Evolutionary conservation across 768 basidiomycete genomes (phyloP).

Genomic region (Auriscalpium orientale): DNA sequence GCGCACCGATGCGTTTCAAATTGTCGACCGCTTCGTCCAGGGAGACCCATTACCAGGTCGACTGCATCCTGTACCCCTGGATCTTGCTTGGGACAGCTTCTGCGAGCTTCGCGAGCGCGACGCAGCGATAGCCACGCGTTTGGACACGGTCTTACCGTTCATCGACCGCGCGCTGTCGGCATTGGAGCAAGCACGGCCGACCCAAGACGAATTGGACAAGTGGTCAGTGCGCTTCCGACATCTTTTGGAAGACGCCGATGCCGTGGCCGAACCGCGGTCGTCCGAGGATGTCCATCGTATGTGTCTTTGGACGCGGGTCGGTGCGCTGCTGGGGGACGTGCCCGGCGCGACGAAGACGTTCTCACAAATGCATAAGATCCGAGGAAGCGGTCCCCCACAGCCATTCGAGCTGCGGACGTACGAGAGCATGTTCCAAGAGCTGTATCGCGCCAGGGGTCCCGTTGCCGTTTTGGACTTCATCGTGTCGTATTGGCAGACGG

Average conservation of each 20-base stretch:
- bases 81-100: slow-evolving; percentile 11
- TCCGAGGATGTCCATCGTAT: background rate
- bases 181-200: slow-evolving; percentile 5
- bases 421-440: slow-evolving; percentile 5
- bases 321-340: slow-evolving; percentile 7
- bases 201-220: slow-evolving; percentile 4
- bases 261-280: background rate
- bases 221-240: slow-evolving; percentile 9
- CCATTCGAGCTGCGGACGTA: slow-evolving; percentile 2
- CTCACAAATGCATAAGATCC: background rate
- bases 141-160: slow-evolving; percentile 4
- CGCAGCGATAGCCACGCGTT: background rate
- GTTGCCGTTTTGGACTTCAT: slow-evolving; percentile 9
- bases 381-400: background rate
- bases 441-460: slow-evolving; percentile 5
- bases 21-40: slow-evolving; percentile 7
- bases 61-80: slow-evolving; percentile 3
- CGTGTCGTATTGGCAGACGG: slow-evolving; percentile 4
- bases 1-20: background rate
- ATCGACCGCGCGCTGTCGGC: slow-evolving; percentile 10
- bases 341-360: slow-evolving; percentile 3
- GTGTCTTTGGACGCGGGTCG: slow-evolving; percentile 10
- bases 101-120: slow-evolving; percentile 1
- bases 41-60: slow-evolving; percentile 9
- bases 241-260: slow-evolving; percentile 1